Base-by-base conservation (phyloP, 805 yeast species). In the Spathaspora hagerdaliae region DNA sequence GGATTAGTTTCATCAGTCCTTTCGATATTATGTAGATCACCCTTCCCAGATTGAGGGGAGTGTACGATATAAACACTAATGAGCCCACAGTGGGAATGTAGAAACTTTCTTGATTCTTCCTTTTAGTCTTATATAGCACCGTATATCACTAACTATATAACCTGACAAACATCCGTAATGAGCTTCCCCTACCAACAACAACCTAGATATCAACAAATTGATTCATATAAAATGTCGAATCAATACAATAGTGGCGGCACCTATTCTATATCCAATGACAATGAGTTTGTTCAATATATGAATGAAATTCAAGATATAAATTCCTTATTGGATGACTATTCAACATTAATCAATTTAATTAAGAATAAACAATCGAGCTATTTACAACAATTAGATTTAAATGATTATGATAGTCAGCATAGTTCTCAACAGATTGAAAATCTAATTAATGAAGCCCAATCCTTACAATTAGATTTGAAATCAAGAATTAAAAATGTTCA, bases 401-500 rank as follows among this genome's bases (percentile, higher is more conserved):
- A 68, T 52, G 58, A 70, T 44, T 58, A 73, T 61, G 64, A 63
- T 46, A 48, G 85, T 59, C 78, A 78, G 45, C 78, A 80, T 57
- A 73, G 82, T 48, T 83, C 89, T 65, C 77, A 78, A 52, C 89
- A 87, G 65, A 77, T 94, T 48, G 96, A 91, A 60, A 73, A 80
- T 49, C 74, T 87, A 48, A 83, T 83, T 42, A 72, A 85, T 41
- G 95, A 90, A 62, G 87, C 96, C 4, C 78, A 87, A 38, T 79
- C 87, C 43, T 75, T 89, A 57, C 96, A 92, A 60, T 76, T 77
- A 51, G 75, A 78, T 46, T 81, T 94, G 63, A 91, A 88, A 67
- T 67, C 74, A 49, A 78, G 88, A 59, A 84, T 94, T 64, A 87
- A 88, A 65, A 71, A 77, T 50, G 83, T 87, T 43, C 95, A 88